phyloP scores from a whole-genome alignment of 2,329 filamentous ascomycete genomes.

The Torrubiella hemipterigena region DNA sequence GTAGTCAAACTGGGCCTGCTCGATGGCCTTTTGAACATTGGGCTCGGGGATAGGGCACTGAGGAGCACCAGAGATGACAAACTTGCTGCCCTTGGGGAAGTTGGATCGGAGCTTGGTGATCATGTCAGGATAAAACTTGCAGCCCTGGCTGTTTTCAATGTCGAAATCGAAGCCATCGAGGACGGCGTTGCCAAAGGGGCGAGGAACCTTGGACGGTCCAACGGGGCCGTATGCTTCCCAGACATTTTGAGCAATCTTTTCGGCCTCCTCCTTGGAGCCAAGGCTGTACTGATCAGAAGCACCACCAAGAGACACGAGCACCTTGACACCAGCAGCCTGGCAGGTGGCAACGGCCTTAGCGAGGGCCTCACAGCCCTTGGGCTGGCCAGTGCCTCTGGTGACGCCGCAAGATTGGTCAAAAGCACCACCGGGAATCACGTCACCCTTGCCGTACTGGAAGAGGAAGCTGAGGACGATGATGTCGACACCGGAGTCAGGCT shows the following conservation, averaged over 20 bases:
- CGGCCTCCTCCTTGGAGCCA: conserved; percentile 9
- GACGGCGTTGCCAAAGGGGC: conserved; percentile 9
- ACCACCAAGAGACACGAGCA: conserved; percentile 7
- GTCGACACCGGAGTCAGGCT: conserved; percentile 23
- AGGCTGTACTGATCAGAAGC: conserved; percentile 10
- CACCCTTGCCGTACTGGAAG: conserved; percentile 23
- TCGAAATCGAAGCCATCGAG: conserved; percentile 13
- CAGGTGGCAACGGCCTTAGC: conserved; percentile 11
- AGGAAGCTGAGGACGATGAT: conserved; percentile 30
- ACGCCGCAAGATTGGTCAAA: conserved; percentile 26
- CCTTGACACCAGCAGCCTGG: conserved; percentile 10
- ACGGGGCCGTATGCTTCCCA: conserved; percentile 12
- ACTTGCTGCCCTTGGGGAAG: conserved; percentile 12
- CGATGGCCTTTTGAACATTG: conserved; percentile 30
- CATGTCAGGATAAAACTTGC: conserved; percentile 10
- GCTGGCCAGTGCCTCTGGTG: conserved; percentile 16
- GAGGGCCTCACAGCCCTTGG: conserved; percentile 14
- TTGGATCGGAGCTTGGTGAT: conserved; percentile 11
- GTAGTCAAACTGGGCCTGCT: conserved; percentile 23
- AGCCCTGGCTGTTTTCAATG: conserved; percentile 11
- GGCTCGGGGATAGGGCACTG: conserved; percentile 25
- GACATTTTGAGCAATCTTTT: conserved; percentile 11
- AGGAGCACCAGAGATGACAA: conserved; percentile 34
- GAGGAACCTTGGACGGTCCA: conserved; percentile 4
- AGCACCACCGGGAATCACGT: conserved; percentile 22